phyloP scores from a whole-genome alignment of 768 basidiomycete species.

The Galerina sulciceps region DNA sequence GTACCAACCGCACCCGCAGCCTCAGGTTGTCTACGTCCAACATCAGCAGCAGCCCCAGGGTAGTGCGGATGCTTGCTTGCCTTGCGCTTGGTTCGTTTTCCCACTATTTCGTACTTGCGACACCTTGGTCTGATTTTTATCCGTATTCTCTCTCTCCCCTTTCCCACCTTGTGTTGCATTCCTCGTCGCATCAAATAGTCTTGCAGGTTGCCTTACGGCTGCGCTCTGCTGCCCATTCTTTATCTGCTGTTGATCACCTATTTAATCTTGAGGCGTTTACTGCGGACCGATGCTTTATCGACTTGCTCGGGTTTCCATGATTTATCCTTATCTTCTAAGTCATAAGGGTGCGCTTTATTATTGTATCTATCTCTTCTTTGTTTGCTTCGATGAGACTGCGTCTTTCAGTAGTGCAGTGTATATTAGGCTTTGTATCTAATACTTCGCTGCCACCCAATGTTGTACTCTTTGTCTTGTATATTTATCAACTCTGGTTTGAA shows the following conservation, averaged over 20 bases:
- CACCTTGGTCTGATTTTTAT: neutral
- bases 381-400: too few relatives aligned
- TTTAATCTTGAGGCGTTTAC: neutral
- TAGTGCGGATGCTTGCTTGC: slow-evolving; percentile 6
- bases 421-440: too few relatives aligned
- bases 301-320: neutral
- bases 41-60: slow-evolving; percentile 1
- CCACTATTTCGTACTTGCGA: neutral
- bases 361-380: too few relatives aligned
- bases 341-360: too few relatives aligned
- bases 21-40: slow-evolving; percentile 22
- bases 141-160: neutral
- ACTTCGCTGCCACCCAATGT: too few relatives aligned
- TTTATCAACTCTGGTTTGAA: too few relatives aligned
- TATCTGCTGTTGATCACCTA: slow-evolving; percentile 8
- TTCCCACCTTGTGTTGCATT: neutral
- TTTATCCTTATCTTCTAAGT: too few relatives aligned
- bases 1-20: slow-evolving; percentile 16
- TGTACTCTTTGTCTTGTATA: too few relatives aligned
- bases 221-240: slow-evolving; percentile 20
- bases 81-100: slow-evolving; percentile 20
- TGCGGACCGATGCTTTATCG: neutral
- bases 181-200: neutral
- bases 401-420: too few relatives aligned
- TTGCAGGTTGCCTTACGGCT: slow-evolving; percentile 11